Percentiles rank a stretch among this genome's conserved stretches.
phyloP scores from a whole-genome alignment of 768 basidiomycete species.

The Dictyophora rubrovolvata region DNA sequence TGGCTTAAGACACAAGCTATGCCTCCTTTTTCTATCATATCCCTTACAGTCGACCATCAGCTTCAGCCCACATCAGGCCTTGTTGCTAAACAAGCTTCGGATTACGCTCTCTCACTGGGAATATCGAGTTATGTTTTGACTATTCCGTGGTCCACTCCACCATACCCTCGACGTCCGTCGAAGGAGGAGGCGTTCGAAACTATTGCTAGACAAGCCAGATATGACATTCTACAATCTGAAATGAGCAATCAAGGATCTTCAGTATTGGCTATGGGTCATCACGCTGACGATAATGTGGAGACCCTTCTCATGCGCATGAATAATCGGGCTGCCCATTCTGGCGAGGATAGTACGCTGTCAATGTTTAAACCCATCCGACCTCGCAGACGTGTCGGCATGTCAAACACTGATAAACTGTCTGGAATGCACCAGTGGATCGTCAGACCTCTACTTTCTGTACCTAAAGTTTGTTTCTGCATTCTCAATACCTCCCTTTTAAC shows the following conservation, averaged over 20 bases:
- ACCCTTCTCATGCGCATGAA: constrained; percentile 62
- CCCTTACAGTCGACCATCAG: constrained; percentile 61
- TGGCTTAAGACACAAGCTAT: constrained; percentile 21
- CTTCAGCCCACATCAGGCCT: constrained; percentile 45
- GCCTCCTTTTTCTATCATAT: constrained; percentile 29
- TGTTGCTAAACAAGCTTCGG: constrained; percentile 45
- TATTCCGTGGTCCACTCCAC: constrained; percentile 48
- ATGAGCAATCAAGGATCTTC: constrained; percentile 31
- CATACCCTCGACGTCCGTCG: constrained; percentile 40
- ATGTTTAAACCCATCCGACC: constrained; percentile 19
- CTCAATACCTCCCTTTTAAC: constrained; percentile 2
- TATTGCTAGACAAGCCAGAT: constrained; percentile 49
- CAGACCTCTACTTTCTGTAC: constrained; percentile 56
- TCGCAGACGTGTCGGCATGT: constrained; percentile 70
- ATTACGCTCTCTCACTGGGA: constrained; percentile 31
- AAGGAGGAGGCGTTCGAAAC: constrained; percentile 38
- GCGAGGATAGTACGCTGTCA: background rate
- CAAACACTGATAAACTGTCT: constrained; percentile 28
- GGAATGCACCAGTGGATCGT: constrained; percentile 65
- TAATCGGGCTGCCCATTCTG: background rate
- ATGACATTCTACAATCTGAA: constrained; percentile 36
- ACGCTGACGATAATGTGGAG: constrained; percentile 78
- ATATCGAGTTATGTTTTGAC: constrained; percentile 36
- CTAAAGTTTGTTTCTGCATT: constrained; percentile 41
- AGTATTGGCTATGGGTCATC: constrained; percentile 60